Percentiles rank a stretch among this genome's conserved stretches.
Conservation (phyloP, 2,329 filamentous ascomycete genomes). For the Xylariales sp. region DNA sequence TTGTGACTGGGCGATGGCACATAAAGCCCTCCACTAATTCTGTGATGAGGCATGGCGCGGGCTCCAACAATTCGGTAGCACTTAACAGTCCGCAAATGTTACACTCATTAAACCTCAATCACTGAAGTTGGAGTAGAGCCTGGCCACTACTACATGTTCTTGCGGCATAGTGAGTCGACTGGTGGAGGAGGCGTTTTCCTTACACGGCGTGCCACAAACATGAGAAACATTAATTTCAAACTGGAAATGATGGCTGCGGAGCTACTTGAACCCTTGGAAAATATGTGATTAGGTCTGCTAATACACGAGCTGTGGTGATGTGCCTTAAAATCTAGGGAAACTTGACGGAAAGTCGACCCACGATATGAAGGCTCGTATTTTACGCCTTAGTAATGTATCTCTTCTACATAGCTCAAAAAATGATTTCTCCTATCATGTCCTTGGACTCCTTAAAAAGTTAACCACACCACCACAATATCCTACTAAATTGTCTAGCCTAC, state of each 20-base stretch:
- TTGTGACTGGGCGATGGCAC: neutral
- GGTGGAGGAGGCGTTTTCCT: too few relatives aligned
- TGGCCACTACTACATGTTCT: too few relatives aligned
- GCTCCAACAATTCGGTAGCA: neutral
- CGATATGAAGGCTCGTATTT: neutral
- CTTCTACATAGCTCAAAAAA: neutral
- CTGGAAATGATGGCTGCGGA: too few relatives aligned
- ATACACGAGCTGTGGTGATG: neutral
- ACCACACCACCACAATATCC: constrained; percentile 91
- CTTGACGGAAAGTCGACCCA: neutral
- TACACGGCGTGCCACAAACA: too few relatives aligned
- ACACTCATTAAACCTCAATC: too few relatives aligned
- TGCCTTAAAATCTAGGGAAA: neutral
- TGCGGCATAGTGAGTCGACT: too few relatives aligned
- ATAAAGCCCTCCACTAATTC: neutral
- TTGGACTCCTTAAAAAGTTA: constrained; percentile 77
- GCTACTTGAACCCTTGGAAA: neutral
- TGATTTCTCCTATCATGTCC: constrained; percentile 54
- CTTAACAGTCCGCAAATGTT: too few relatives aligned
- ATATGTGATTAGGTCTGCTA: neutral
- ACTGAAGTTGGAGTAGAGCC: too few relatives aligned
- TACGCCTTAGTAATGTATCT: neutral
- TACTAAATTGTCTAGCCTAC: constrained; percentile 78
- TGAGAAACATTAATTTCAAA: too few relatives aligned
- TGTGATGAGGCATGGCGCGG: neutral